Evolutionary conservation across 2,329 filamentous ascomycete species (phyloP).

Genomic region (Thielaviopsis euricoi): DNA sequence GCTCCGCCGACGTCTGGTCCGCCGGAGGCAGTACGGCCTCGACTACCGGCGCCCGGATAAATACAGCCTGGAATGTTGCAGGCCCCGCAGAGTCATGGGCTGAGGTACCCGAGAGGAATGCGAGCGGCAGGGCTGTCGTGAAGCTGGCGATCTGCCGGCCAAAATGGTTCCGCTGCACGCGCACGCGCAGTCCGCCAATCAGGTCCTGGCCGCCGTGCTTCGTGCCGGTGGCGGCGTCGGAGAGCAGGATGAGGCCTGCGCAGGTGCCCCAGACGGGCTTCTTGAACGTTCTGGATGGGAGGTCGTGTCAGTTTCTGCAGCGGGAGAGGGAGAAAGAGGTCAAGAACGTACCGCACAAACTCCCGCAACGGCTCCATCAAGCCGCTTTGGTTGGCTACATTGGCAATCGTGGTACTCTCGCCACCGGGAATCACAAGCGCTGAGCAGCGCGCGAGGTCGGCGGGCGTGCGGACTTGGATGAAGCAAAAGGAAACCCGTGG

Average conservation of each 20-base stretch:
- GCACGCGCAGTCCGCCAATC: constrained; percentile 78
- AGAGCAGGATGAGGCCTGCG: constrained; percentile 80
- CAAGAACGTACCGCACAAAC: constrained; percentile 64
- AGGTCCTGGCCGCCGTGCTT: constrained; percentile 87
- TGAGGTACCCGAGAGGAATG: constrained; percentile 49
- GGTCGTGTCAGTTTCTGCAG: neutral
- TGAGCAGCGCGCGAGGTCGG: constrained; percentile 56
- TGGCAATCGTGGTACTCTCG: constrained; percentile 83
- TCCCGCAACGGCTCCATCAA: constrained; percentile 70
- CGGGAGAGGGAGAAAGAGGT: neutral
- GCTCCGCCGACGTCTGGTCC: constrained; percentile 13
- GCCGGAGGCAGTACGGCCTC: constrained; percentile 56
- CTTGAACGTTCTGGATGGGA: constrained; percentile 41
- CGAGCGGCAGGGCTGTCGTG: constrained; percentile 54
- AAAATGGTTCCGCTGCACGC: constrained; percentile 89
- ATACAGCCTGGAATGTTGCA: constrained; percentile 59
- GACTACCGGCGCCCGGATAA: constrained; percentile 88
- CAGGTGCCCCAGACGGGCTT: constrained; percentile 93
- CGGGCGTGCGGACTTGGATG: constrained; percentile 62
- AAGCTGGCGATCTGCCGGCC: constrained; percentile 89
- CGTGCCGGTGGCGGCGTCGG: constrained; percentile 71
- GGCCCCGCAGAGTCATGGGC: too few species aligned
- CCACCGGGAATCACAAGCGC: constrained; percentile 83
- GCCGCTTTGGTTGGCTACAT: constrained; percentile 67
- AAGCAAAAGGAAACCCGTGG: constrained; percentile 33